These are phyloP conservation scores for Salisapilia sapeloensis DNA, from an alignment of 352 stramenopile species.

Conservation along the genomic window DNA sequence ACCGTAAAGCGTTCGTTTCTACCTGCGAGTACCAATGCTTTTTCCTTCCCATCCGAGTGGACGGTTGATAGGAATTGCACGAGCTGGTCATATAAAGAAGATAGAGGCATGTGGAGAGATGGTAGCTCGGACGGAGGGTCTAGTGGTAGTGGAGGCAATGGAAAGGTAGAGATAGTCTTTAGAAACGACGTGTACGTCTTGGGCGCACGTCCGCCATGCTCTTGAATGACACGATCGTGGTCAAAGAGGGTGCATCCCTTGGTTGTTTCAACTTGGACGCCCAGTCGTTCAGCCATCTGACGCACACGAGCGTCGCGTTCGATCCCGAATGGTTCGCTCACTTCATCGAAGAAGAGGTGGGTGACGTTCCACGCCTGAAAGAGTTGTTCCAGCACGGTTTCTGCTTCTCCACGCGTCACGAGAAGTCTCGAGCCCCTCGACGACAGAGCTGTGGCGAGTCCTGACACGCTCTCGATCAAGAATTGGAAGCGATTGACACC, in stretches of 20 bases:
- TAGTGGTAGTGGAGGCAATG: conserved; percentile 25
- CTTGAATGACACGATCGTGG: conserved; percentile 36
- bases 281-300: conserved; percentile 17
- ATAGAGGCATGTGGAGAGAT: conserved; percentile 15
- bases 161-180: conserved; percentile 25
- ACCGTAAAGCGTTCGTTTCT: conserved; percentile 46
- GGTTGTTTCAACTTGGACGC: conserved; percentile 60
- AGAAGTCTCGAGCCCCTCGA: conserved; percentile 42
- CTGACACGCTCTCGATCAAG: conserved; percentile 84
- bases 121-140: conserved; percentile 23
- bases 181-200: conserved; percentile 72
- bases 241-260: conserved; percentile 57
- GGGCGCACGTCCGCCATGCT: conserved; percentile 27
- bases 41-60: conserved; percentile 1
- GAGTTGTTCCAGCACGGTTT: conserved; percentile 67
- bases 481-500: conserved; percentile 82
- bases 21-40: conserved; percentile 20
- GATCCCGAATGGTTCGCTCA: conserved; percentile 84
- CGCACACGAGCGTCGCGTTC: conserved; percentile 55
- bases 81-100: conserved; percentile 42
- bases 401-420: conserved; percentile 51
- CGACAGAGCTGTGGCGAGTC: conserved; percentile 55
- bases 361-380: conserved; percentile 78
- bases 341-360: conserved; percentile 83
- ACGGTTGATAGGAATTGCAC: conserved; percentile 24